Percentiles rank a stretch among this genome's conserved stretches.
These are phyloP conservation scores for Pseudogymnoascus sp. DNA, from an alignment of 2,329 filamentous ascomycete genomes.

Conservation along the genomic window DNA sequence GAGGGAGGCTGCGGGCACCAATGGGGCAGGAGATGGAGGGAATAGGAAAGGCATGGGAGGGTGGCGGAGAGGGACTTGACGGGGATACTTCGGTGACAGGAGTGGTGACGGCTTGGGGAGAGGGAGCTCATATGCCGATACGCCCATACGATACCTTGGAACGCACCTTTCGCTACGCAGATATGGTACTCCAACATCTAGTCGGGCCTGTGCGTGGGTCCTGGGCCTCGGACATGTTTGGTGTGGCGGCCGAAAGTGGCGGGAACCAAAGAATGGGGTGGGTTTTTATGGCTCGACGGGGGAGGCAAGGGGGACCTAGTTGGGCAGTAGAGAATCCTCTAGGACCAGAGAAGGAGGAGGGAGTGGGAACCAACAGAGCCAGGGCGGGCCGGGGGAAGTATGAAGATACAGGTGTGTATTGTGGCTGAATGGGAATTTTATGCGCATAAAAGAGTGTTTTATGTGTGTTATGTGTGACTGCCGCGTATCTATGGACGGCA, in stretches of 20 bases:
- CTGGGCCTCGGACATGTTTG: background rate
- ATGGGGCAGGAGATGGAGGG: background rate
- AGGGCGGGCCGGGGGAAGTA: background rate
- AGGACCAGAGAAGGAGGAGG: background rate
- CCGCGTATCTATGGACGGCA: background rate
- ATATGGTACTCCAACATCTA: constrained; percentile 16
- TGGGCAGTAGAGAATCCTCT: background rate
- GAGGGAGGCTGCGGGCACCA: background rate
- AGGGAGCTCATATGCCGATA: background rate
- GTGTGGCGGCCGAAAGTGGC: background rate
- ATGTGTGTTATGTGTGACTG: constrained; percentile 1
- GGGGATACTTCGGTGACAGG: background rate
- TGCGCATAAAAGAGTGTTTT: constrained; percentile 1
- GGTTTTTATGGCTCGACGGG: background rate
- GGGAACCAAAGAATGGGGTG: background rate
- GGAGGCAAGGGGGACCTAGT: background rate
- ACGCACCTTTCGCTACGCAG: background rate
- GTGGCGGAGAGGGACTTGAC: background rate
- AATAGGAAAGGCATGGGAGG: background rate
- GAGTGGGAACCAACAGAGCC: background rate
- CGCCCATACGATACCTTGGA: background rate
- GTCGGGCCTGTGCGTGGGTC: background rate
- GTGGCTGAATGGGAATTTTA: background rate
- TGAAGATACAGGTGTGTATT: background rate
- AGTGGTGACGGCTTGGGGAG: background rate